These are phyloP conservation scores for Aegilops sharonensis DNA, from an alignment of 176 grass and related monocot genomes.

Conservation along the genomic window DNA sequence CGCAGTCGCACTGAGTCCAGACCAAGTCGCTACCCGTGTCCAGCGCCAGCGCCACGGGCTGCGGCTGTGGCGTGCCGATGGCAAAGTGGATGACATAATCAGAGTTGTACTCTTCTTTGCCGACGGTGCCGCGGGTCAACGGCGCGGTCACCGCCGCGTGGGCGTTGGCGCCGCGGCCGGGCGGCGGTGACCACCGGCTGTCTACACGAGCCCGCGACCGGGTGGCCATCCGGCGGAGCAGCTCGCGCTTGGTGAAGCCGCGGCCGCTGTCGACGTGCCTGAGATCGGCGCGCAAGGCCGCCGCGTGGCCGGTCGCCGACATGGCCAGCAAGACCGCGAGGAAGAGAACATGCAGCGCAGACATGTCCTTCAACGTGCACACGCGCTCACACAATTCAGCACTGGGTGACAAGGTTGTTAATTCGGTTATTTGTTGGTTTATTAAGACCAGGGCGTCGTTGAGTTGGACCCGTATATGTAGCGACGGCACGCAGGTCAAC, in stretches of 20 bases:
- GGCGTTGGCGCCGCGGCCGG: not conserved
- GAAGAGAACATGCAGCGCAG: not conserved
- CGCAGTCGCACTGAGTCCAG: too few relatives aligned
- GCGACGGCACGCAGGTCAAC: not conserved
- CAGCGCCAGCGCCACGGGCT: too few relatives aligned
- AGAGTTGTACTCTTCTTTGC: conserved; percentile 8
- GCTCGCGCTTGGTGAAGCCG: conserved; percentile 36
- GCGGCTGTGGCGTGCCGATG: conserved; percentile 31
- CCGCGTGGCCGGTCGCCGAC: not conserved
- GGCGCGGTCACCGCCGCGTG: not conserved
- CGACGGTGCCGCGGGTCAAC: conserved; percentile 14
- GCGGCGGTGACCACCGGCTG: not conserved
- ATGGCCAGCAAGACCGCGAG: not conserved
- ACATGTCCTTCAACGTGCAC: conserved; percentile 7
- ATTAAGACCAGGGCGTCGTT: too few relatives aligned
- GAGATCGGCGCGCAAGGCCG: conserved; percentile 36
- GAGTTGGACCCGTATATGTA: too few relatives aligned
- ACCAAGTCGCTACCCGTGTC: too few relatives aligned
- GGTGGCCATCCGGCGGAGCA: conserved; percentile 16
- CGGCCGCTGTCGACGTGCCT: conserved; percentile 47
- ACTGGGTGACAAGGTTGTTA: too few relatives aligned
- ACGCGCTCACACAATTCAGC: too few relatives aligned
- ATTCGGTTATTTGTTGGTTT: not conserved
- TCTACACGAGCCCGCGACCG: conserved; percentile 31
- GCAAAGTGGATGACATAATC: conserved; percentile 25